Percentiles rank a stretch among this genome's conserved stretches.
These are phyloP conservation scores for Cornus suecica DNA, from an alignment of 148 eudicot species.

Conservation along the genomic window DNA sequence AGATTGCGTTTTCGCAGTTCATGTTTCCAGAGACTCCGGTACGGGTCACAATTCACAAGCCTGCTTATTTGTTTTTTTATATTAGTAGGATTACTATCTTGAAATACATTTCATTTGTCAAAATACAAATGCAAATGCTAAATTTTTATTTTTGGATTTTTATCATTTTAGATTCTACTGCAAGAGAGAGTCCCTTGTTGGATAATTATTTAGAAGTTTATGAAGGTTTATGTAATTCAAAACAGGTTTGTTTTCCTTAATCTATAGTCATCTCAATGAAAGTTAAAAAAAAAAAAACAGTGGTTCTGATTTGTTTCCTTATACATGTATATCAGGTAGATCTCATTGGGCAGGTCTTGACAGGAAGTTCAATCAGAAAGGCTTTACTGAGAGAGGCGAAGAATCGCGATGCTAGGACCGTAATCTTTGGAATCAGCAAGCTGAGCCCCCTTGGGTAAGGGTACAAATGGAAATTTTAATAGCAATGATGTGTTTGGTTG, in stretches of 20 bases:
- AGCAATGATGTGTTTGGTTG: too few relatives aligned
- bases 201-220: slow-evolving; percentile 60
- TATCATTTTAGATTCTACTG: slow-evolving; percentile 40
- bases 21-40: slow-evolving; percentile 72
- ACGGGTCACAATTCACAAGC: not conserved
- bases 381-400: slow-evolving; percentile 73
- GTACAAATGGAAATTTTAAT: not conserved
- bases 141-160: not conserved
- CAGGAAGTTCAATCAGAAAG: slow-evolving; percentile 74
- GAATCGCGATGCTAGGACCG: slow-evolving; percentile 36
- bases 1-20: slow-evolving; percentile 74
- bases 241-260: slow-evolving; percentile 46
- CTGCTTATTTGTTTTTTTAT: not conserved
- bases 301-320: not conserved
- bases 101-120: not conserved
- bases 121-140: too few relatives aligned
- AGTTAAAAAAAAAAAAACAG: not conserved
- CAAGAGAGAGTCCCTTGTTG: slow-evolving; percentile 45
- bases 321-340: slow-evolving; percentile 52
- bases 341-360: slow-evolving; percentile 46
- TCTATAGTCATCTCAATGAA: not conserved
- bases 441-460: slow-evolving; percentile 51
- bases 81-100: not conserved
- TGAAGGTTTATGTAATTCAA: slow-evolving; percentile 56
- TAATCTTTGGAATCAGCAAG: slow-evolving; percentile 64